Conservation (phyloP, 441 rosid species). For the Melianthus villosus region DNA sequence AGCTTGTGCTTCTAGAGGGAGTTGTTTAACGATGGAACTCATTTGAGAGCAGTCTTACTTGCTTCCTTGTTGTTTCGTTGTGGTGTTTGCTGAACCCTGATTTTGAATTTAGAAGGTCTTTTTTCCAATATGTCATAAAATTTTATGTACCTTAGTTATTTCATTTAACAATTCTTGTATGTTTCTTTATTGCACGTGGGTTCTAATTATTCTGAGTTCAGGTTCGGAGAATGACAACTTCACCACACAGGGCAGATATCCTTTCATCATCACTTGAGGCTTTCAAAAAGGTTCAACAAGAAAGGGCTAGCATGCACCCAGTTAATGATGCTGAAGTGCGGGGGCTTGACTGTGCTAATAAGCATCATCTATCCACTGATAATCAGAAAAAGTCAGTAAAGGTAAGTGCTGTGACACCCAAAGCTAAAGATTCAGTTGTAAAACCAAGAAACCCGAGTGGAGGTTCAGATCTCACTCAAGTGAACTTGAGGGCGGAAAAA, state of each 20-base stretch:
- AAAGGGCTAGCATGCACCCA: conserved; percentile 28
- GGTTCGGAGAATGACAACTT: conserved; percentile 74
- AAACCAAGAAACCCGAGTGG: conserved; percentile 21
- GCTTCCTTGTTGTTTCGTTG: too few relatives aligned
- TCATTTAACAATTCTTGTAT: too few relatives aligned
- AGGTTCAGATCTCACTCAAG: conserved; percentile 17
- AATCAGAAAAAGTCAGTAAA: conserved; percentile 14
- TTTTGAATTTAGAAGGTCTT: too few relatives aligned
- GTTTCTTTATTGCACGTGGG: too few relatives aligned
- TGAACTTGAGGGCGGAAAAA: conserved; percentile 16
- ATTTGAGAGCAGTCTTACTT: too few relatives aligned
- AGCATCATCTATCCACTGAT: conserved; percentile 13
- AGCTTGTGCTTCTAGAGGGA: too few relatives aligned
- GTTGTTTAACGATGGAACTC: too few relatives aligned
- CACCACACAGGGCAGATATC: conserved; percentile 66
- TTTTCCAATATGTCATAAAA: too few relatives aligned
- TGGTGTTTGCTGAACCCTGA: too few relatives aligned
- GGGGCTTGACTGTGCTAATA: conserved; percentile 18
- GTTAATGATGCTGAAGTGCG: conserved; percentile 13
- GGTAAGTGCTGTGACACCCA: conserved; percentile 12
- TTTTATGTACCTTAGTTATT: too few relatives aligned
- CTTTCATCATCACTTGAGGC: conserved; percentile 67
- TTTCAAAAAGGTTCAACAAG: conserved; percentile 59
- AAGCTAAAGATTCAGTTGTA: conserved; percentile 14
- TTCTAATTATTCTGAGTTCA: conserved; percentile 30